A percentile compares a stretch with the other conserved stretches of the same genome.
Evolutionary conservation across 108 stramenopile genomes (phyloP).

Genomic region (Mayamaea pseudoterrestris): DNA sequence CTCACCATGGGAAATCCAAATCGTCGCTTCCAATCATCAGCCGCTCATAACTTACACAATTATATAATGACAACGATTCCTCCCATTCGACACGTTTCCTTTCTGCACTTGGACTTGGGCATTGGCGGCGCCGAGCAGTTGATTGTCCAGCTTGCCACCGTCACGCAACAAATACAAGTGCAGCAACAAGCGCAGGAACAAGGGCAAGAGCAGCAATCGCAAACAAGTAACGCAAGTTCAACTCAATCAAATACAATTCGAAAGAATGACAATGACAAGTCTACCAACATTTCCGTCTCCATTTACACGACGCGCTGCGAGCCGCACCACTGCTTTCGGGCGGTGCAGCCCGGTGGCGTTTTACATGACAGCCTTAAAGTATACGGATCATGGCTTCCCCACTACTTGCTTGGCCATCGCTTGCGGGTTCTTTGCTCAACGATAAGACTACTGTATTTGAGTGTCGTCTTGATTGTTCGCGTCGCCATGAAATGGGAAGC

Average conservation of each 20-base stretch:
- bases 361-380: slow-evolving; percentile 35
- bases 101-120: slow-evolving; percentile 79
- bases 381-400: slow-evolving; percentile 68
- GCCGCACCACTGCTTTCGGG: slow-evolving; percentile 81
- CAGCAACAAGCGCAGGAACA: too few species aligned
- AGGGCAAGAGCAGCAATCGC: too few species aligned
- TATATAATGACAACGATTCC: background rate
- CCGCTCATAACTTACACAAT: background rate
- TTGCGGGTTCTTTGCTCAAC: slow-evolving; percentile 56
- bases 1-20: background rate
- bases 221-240: too few species aligned
- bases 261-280: too few species aligned
- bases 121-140: slow-evolving; percentile 86
- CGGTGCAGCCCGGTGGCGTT: slow-evolving; percentile 57
- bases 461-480: too few species aligned
- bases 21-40: background rate
- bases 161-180: slow-evolving; percentile 15
- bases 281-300: slow-evolving; percentile 30
- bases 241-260: too few species aligned
- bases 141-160: slow-evolving; percentile 65
- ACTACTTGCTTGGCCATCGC: slow-evolving; percentile 21
- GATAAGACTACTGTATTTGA: slow-evolving; percentile 61
- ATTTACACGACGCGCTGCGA: slow-evolving; percentile 94
- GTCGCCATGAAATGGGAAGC: slow-evolving; percentile 7
- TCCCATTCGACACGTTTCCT: slow-evolving; percentile 35